Conservation (phyloP, 495 filamentous ascomycete genomes). For the Wilcoxina mikolae region DNA sequence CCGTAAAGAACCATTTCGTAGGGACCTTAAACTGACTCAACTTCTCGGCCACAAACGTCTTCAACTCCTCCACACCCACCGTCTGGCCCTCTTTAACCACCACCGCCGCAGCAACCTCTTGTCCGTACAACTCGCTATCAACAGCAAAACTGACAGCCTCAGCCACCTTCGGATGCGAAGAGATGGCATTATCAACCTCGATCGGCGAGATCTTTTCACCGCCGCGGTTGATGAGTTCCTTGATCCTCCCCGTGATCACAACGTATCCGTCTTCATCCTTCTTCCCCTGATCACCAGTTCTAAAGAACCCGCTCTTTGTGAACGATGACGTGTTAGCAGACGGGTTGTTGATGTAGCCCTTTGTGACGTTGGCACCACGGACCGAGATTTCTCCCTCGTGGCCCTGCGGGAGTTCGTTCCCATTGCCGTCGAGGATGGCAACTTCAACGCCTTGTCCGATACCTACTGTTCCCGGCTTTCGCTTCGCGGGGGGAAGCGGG, state of each 20-base stretch:
- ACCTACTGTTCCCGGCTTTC: constrained; percentile 65
- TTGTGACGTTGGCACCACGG: constrained; percentile 62
- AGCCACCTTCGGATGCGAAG: constrained; percentile 49
- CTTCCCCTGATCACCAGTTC: constrained; percentile 71
- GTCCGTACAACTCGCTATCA: constrained; percentile 59
- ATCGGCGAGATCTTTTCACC: constrained; percentile 75
- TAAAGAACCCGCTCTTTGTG: constrained; percentile 56
- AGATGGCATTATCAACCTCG: constrained; percentile 65
- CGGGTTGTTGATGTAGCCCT: constrained; percentile 69
- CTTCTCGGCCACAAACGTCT: constrained; percentile 47
- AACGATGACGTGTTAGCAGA: constrained; percentile 56
- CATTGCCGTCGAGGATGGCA: constrained; percentile 52
- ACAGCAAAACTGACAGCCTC: constrained; percentile 76
- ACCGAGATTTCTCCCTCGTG: constrained; percentile 67
- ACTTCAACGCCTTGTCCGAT: constrained; percentile 69
- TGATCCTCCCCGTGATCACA: constrained; percentile 64
- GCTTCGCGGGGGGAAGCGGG: constrained; percentile 55
- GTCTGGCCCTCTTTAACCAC: constrained; percentile 50
- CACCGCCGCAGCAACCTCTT: constrained; percentile 64
- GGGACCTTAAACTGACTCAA: constrained; percentile 75
- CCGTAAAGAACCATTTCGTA: constrained; percentile 65
- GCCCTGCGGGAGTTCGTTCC: constrained; percentile 47
- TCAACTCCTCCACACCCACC: constrained; percentile 43
- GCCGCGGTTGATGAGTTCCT: constrained; percentile 73
- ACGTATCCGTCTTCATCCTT: constrained; percentile 59